Conservation (phyloP, 805 yeast species). For the Teunomyces gatunensis region DNA sequence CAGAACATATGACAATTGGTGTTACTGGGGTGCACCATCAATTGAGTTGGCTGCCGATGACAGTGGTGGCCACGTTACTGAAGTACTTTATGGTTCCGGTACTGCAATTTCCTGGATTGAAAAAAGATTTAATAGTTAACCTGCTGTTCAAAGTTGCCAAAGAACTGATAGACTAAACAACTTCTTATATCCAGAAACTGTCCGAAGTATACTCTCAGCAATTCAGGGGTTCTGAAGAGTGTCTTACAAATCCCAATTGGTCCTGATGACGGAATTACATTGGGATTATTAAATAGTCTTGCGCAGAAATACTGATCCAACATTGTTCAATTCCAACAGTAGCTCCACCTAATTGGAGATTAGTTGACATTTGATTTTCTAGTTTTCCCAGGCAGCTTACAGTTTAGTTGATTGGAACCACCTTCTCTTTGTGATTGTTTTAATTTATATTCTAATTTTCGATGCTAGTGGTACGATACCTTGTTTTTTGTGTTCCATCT, state of each 20-base stretch:
- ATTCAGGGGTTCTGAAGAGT: background rate
- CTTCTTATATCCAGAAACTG: constrained; percentile 44
- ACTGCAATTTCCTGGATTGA: constrained; percentile 19
- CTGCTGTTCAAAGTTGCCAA: constrained; percentile 16
- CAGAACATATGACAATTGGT: constrained; percentile 11
- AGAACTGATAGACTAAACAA: constrained; percentile 42
- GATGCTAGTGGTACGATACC: too few relatives aligned
- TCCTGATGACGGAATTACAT: background rate
- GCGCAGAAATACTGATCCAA: background rate
- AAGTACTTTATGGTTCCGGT: constrained; percentile 12
- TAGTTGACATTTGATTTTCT: too few relatives aligned
- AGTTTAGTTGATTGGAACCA: too few relatives aligned
- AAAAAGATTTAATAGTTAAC: constrained; percentile 13
- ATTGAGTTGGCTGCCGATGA: constrained; percentile 9
- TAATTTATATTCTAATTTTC: too few relatives aligned
- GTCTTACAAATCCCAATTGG: background rate
- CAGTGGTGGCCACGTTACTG: constrained; percentile 15
- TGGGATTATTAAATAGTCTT: background rate
- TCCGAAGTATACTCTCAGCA: background rate
- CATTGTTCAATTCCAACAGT: background rate
- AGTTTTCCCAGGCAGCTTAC: too few relatives aligned
- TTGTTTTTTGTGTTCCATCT: too few relatives aligned
- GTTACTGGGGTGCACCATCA: constrained; percentile 8
- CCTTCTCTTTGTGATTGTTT: too few relatives aligned
- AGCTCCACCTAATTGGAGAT: too few relatives aligned